These are phyloP conservation scores for Candida ascalaphidarum DNA, from an alignment of 805 yeast species.

Conservation along the genomic window DNA sequence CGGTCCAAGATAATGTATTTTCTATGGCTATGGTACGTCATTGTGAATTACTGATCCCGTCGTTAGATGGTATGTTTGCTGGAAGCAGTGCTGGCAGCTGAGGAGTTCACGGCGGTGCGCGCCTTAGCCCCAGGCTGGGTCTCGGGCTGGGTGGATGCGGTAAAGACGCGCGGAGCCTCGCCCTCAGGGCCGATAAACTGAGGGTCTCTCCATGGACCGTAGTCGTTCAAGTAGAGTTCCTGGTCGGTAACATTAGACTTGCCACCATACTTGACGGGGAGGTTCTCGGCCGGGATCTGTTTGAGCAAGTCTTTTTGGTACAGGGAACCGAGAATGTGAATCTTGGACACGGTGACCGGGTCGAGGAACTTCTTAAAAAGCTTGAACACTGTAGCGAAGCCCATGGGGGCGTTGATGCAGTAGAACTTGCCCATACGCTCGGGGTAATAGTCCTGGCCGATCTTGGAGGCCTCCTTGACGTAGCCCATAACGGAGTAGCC, in stretches of 20 bases:
- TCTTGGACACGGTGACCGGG: conserved; percentile 94
- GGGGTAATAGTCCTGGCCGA: conserved; percentile 96
- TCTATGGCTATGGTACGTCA: too few species aligned
- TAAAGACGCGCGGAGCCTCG: conserved; percentile 59
- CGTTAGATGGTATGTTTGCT: too few species aligned
- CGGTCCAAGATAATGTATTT: too few species aligned
- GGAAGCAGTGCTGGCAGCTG: too few species aligned
- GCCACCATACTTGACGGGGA: conserved; percentile 91
- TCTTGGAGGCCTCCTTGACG: conserved; percentile 86
- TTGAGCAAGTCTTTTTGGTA: conserved; percentile 78
- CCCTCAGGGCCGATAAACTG: conserved; percentile 92
- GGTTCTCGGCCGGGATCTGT: conserved; percentile 89
- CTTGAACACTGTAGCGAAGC: conserved; percentile 89
- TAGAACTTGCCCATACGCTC: conserved; percentile 99
- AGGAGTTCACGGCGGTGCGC: too few species aligned
- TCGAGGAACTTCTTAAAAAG: conserved; percentile 90
- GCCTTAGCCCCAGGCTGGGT: too few species aligned
- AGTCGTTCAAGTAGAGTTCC: conserved; percentile 79
- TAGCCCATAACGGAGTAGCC: conserved; percentile 82
- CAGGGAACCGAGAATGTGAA: conserved; percentile 73
- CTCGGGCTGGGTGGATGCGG: too few species aligned
- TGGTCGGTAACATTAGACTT: conserved; percentile 58
- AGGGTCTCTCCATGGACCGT: conserved; percentile 96
- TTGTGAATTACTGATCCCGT: too few species aligned
- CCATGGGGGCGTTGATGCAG: conserved; percentile 94